Evolutionary conservation across 2,329 filamentous ascomycete species (phyloP), one percentile per base, ranked within the genome.

Genomic region (Botrytis cinerea): DNA sequence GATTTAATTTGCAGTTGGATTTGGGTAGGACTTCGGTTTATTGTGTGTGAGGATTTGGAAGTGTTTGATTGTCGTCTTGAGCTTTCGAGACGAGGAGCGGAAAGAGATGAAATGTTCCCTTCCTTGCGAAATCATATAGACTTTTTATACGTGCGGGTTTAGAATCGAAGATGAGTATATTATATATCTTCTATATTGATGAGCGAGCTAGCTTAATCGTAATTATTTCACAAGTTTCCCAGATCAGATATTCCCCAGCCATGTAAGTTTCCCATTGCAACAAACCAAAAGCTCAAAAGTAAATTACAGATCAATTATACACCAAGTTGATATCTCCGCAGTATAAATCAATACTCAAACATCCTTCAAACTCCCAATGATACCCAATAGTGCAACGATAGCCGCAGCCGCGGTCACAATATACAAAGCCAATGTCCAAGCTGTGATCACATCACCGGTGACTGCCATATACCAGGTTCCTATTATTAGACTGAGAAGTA

Each of bases 381-480:
- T 75, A 66, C 77, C 74, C 74, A 78, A 75, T 25, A 78, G 74
- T 28, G 77, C 77, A 74, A 78, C 75, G n/a, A 78, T 54, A 35
- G 76, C 75, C 75, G 77, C 77, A 45, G 77, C 77, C 16, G 76
- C 75, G 66, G 77, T 77, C 46, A 79, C 75, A 75, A 79, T 75
- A 57, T 79, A 79, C 25, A 77, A 40, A 1, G 74, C 71, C 25
- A 79, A 67, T 2, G 76, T 78, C 77, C 77, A 79, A 5, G 77
- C 76, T 28, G 77, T 77, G 2, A 77, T 68, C 18, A 78, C 77
- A 73, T 79, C 77, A 18, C 76, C 77, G 2, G 67, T 43, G 14
- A 43, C 60, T 18, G 67, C 63, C 77, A 78, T 78, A 43, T 75
- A 78, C 76, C 76, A 78, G 22, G 74, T 46, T 6, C 77, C 77